phyloP scores from a whole-genome alignment of 2,329 filamentous ascomycete species.

The Huntiella decipiens region DNA sequence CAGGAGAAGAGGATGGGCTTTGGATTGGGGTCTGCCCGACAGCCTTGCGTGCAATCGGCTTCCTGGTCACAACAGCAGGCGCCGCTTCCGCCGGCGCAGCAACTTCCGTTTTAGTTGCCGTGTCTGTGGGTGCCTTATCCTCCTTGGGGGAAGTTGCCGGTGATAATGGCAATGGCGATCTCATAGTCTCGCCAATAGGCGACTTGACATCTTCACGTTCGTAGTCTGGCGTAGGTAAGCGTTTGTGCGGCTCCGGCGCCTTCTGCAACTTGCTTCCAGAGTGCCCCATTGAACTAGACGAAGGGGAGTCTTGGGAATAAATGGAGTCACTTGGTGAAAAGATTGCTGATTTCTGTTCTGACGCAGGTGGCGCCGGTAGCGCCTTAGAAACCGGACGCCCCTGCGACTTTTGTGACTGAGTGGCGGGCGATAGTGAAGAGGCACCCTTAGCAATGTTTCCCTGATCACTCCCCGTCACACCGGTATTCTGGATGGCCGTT shows the following conservation, averaged over 20 bases:
- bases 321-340: not conserved
- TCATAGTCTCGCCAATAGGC: conserved; percentile 19
- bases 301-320: not conserved
- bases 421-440: no score
- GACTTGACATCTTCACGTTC: conserved; percentile 24
- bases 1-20: not conserved
- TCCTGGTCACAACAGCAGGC: not conserved
- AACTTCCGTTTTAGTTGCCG: not conserved
- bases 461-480: no score
- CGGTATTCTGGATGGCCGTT: no score
- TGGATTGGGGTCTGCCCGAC: not conserved
- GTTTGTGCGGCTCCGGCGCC: conserved; percentile 14
- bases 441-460: no score
- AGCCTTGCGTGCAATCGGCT: conserved; percentile 3
- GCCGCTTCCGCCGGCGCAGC: conserved; percentile 7
- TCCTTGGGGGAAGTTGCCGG: conserved; percentile 24
- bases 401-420: no score
- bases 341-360: not conserved
- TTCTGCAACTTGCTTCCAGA: conserved; percentile 2
- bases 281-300: conserved; percentile 2
- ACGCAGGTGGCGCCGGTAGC: conserved; percentile 9
- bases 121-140: conserved; percentile 9
- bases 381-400: conserved; percentile 15
- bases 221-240: conserved; percentile 32
- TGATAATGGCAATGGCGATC: conserved; percentile 26